Percentiles rank a stretch among this genome's conserved stretches.
Evolutionary conservation across 2,329 filamentous ascomycete species (phyloP).

Genomic region (Pleoardoris graminearum): DNA sequence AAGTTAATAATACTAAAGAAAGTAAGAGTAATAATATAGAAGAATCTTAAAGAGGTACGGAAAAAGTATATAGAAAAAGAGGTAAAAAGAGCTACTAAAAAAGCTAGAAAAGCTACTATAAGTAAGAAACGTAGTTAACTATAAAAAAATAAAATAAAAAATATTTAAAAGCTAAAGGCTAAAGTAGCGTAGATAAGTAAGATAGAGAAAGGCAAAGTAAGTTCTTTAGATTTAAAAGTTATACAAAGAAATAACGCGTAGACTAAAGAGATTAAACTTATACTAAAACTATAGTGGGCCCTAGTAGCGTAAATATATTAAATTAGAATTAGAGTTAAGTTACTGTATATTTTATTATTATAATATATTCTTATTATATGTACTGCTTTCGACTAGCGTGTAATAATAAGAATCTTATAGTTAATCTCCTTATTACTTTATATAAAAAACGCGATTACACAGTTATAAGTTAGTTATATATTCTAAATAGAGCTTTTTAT

Average conservation of each 20-base stretch:
- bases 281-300: background rate
- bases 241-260: background rate
- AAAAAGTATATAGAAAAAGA: constrained; percentile 13
- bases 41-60: constrained; percentile 25
- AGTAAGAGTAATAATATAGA: constrained; percentile 29
- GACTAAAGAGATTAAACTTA: background rate
- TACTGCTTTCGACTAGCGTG: no score
- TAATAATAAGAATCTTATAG: no score
- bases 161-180: background rate
- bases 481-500: no score
- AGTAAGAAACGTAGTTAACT: background rate
- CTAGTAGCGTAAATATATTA: background rate
- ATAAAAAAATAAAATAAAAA: background rate
- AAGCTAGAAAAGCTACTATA: constrained; percentile 5
- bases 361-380: no score
- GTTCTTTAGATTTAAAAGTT: background rate
- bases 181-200: background rate
- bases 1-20: constrained; percentile 25
- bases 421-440: no score
- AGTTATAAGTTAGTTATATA: no score
- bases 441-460: no score
- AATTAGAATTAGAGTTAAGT: no score
- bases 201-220: background rate
- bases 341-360: no score
- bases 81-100: constrained; percentile 2